A percentile compares a stretch with the other conserved stretches of the same genome.
Evolutionary conservation across 2,329 filamentous ascomycete species (phyloP).

Genomic region (Parascedosporium putredinis): DNA sequence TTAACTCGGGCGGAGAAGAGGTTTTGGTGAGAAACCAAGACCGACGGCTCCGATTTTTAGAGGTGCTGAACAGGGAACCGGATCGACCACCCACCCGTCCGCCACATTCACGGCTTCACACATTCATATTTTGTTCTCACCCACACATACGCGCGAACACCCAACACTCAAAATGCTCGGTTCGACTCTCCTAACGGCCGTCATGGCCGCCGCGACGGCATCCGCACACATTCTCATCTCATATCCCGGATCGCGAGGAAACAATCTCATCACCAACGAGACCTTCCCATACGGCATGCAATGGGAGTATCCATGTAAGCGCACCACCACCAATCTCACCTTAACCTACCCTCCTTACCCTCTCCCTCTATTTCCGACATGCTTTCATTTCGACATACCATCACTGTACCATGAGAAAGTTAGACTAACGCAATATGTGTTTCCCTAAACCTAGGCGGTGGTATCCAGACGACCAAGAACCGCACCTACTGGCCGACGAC

Average conservation of each 20-base stretch:
- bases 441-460: no score
- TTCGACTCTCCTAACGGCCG: conserved; percentile 28
- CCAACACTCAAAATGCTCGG: conserved; percentile 29
- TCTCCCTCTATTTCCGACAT: conserved; percentile 4
- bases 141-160: not conserved
- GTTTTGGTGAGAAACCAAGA: no score
- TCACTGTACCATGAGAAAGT: no score
- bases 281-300: conserved; percentile 84
- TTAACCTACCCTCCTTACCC: not conserved
- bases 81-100: no score
- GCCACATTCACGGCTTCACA: no score
- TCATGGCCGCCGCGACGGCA: conserved; percentile 35
- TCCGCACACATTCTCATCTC: conserved; percentile 72
- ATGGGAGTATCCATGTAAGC: conserved; percentile 88
- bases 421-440: no score
- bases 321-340: not conserved
- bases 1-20: no score
- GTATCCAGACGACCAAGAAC: conserved; percentile 66
- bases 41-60: no score
- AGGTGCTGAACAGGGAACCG: no score
- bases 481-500: conserved; percentile 83
- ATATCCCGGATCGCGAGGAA: conserved; percentile 78
- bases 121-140: no score
- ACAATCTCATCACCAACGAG: conserved; percentile 72
- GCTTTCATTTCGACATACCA: no score